Percentiles rank a stretch among this genome's conserved stretches.
Conservation (phyloP, 2,329 filamentous ascomycete genomes). For the Aspergillus fischeri region DNA sequence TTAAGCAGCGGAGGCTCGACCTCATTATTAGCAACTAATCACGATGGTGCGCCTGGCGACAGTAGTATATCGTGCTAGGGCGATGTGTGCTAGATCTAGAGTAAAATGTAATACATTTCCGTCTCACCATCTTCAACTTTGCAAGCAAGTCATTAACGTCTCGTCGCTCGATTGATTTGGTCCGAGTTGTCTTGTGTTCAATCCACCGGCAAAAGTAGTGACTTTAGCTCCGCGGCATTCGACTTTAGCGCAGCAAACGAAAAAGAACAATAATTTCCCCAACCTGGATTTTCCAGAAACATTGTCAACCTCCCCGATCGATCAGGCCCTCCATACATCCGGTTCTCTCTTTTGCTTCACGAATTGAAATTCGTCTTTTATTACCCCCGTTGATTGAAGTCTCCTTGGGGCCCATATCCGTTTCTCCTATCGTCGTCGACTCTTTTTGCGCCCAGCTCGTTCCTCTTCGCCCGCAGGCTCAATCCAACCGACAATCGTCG, state of each 20-base stretch:
- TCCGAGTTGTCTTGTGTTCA: background rate
- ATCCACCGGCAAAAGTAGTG: background rate
- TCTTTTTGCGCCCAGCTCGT: background rate
- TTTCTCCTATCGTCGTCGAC: background rate
- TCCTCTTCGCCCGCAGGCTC: background rate
- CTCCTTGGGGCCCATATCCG: background rate
- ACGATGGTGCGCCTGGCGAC: background rate
- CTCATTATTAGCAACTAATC: background rate
- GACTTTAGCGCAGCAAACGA: background rate
- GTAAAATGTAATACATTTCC: background rate
- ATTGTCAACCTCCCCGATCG: slow-evolving; percentile 5
- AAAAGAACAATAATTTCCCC: background rate
- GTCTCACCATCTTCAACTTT: background rate
- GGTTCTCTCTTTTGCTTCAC: slow-evolving; percentile 7
- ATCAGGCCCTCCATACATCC: slow-evolving; percentile 1
- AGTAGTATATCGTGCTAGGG: background rate
- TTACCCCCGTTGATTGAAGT: background rate
- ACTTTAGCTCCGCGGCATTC: background rate
- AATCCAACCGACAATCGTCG: background rate
- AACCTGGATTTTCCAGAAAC: background rate
- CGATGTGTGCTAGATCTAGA: background rate
- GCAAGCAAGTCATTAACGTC: background rate
- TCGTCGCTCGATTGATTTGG: background rate
- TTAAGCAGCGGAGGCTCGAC: background rate
- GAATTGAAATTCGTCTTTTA: background rate